A percentile compares a stretch with the other conserved stretches of the same genome.
phyloP scores from a whole-genome alignment of 2,329 filamentous ascomycete species.

The Plenodomus lindquistii region DNA sequence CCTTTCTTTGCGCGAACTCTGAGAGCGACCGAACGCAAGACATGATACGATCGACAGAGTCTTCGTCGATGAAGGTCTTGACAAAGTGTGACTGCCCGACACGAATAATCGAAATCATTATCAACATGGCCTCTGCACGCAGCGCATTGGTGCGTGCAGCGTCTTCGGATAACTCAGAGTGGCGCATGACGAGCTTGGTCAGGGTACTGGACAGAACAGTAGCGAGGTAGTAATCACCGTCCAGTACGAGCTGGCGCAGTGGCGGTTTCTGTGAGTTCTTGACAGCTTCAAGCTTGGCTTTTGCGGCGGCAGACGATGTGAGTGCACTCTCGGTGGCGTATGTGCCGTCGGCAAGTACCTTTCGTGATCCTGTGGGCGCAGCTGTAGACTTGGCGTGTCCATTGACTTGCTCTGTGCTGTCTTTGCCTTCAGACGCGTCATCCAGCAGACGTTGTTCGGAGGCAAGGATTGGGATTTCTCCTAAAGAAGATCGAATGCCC shows the following conservation, averaged over 20 bases:
- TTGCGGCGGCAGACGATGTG: conserved; percentile 86
- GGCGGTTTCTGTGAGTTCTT: conserved; percentile 97
- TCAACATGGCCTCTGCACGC: conserved; percentile 95
- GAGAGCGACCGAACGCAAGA: conserved; percentile 90
- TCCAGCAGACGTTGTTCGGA: conserved; percentile 92
- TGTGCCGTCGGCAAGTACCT: conserved; percentile 92
- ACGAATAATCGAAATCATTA: conserved; percentile 98
- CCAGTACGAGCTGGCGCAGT: conserved; percentile 85
- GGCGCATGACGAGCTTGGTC: conserved; percentile 96
- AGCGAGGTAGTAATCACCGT: conserved; percentile 95
- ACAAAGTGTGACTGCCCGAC: conserved; percentile 99
- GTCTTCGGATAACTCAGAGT: conserved; percentile 89
- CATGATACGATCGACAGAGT: conserved; percentile 98
- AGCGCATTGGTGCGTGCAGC: conserved; percentile 87
- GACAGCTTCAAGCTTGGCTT: conserved; percentile 91
- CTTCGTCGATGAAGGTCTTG: conserved; percentile 95
- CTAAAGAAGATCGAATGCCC: conserved; percentile 87
- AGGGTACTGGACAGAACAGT: conserved; percentile 94
- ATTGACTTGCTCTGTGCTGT: conserved; percentile 72
- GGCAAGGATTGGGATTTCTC: conserved; percentile 94
- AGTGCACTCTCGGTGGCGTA: conserved; percentile 97
- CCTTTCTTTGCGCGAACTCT: conserved; percentile 86
- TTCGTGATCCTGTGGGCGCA: conserved; percentile 80
- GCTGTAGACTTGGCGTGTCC: conserved; percentile 72
- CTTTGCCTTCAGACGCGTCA: conserved; percentile 66